Percentiles rank a stretch among this genome's conserved stretches.
These are phyloP conservation scores for Hanseniaspora guilliermondii DNA, from an alignment of 805 yeast species.

Conservation along the genomic window DNA sequence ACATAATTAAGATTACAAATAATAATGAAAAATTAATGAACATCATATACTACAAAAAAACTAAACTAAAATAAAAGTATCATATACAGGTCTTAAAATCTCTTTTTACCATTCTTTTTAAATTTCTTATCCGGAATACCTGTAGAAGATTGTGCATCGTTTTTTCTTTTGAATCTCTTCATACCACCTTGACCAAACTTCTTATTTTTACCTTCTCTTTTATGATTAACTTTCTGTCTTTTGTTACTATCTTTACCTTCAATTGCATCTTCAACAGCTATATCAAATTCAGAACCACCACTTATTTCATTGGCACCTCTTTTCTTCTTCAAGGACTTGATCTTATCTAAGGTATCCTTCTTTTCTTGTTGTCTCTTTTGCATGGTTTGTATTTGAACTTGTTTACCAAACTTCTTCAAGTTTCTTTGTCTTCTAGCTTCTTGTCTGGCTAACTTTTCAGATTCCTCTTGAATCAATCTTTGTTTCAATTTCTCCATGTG, in stretches of 20 bases:
- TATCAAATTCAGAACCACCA: constrained; percentile 60
- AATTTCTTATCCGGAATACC: constrained; percentile 37
- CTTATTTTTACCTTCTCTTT: constrained; percentile 57
- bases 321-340: constrained; percentile 82
- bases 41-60: neutral
- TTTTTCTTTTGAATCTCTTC: constrained; percentile 60
- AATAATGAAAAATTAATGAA: neutral
- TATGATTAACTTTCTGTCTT: constrained; percentile 41
- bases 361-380: constrained; percentile 90
- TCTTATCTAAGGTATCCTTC: constrained; percentile 77
- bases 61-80: neutral
- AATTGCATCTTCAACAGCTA: constrained; percentile 77
- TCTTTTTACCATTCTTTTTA: constrained; percentile 7
- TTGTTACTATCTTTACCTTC: constrained; percentile 36
- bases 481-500: constrained; percentile 90
- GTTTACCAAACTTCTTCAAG: constrained; percentile 93
- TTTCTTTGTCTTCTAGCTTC: constrained; percentile 91
- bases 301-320: constrained; percentile 61
- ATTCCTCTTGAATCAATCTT: constrained; percentile 65
- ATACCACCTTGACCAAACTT: constrained; percentile 71
- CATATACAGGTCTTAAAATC: neutral
- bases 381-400: constrained; percentile 84
- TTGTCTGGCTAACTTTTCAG: constrained; percentile 78
- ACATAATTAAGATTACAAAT: neutral
- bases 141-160: constrained; percentile 58